Percentiles rank a stretch among this genome's conserved stretches.
Evolutionary conservation across 225 moss, liverwort and hornwort species (phyloP).

Genomic region (Sphagnum tenellum): DNA sequence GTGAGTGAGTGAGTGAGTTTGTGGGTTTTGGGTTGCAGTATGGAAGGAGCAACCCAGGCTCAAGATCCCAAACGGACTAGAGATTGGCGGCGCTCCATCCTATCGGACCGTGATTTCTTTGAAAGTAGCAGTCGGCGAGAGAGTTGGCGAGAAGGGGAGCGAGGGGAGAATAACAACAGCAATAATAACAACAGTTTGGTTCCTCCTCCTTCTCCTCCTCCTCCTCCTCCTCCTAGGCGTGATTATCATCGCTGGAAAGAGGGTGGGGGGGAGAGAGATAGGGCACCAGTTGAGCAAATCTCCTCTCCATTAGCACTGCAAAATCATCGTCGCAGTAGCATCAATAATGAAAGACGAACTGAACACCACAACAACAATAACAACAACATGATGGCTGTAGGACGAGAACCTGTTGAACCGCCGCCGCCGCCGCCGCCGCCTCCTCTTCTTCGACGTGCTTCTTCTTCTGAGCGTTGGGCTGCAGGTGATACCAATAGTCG

Average conservation of each 20-base stretch:
- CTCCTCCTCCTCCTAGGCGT: slow-evolving; percentile 28
- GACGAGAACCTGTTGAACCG: slow-evolving; percentile 34
- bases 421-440: no score
- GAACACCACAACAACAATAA: not conserved
- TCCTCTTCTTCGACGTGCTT: slow-evolving; percentile 18
- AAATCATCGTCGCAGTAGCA: slow-evolving; percentile 20
- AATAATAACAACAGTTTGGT: no score
- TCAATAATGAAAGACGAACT: slow-evolving; percentile 40
- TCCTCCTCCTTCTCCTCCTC: not conserved
- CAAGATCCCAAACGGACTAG: slow-evolving; percentile 44
- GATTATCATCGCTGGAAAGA: slow-evolving; percentile 52
- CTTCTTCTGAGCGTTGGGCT: slow-evolving; percentile 43
- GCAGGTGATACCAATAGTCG: slow-evolving; percentile 30
- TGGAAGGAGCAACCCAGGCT: not conserved
- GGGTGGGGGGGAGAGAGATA: slow-evolving; percentile 38
- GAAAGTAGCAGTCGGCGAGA: slow-evolving; percentile 54
- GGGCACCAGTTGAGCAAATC: slow-evolving; percentile 24
- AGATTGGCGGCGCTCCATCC: slow-evolving; percentile 63
- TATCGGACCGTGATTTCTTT: slow-evolving; percentile 39
- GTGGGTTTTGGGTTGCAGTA: no score
- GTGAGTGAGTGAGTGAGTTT: no score
- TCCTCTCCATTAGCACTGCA: slow-evolving; percentile 19
- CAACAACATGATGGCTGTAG: slow-evolving; percentile 26
- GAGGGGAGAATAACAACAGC: slow-evolving; percentile 41
- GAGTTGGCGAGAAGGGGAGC: slow-evolving; percentile 70